Base-by-base conservation (phyloP, 1,139 yeast genomes). In the Geotrichum klebahnii region DNA sequence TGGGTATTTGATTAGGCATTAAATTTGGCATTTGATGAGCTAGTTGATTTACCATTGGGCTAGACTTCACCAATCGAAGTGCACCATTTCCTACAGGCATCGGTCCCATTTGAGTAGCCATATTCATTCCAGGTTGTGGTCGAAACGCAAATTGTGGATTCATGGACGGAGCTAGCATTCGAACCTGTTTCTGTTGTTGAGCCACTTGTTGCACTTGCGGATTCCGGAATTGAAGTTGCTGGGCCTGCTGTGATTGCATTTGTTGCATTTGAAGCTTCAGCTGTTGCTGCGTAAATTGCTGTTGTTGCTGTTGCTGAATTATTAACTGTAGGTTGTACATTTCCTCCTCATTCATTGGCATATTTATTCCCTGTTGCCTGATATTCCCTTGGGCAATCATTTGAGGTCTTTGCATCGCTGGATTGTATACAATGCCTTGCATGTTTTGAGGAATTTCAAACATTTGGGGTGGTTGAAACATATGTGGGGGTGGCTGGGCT, bases 211-310 rank as follows among this genome's bases (percentile, higher is more conserved):
- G 41, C n/a, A 23, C 14, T 33, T 4, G 46, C 57, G 62, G 51
- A 55, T 61, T 45, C 51, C 57, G 50, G 51, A 14, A 24, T 14
- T 19, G 39, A 5, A 19, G 12, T 24, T 22, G 62, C 37, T 57
- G 54, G 16, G 41, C 37, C 26, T 44, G 51, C 32, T 32, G 32
- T 14, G 5, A 10, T 16, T 28, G 44, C 5, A 19, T 22, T 20
- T 32, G 52, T n/a, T 38, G 50, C 31, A 26, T 17, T 22, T 44
- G 44, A 2, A 28, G 32, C 12, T 35, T 35, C 19, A 26, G 19
- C n/a, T 24, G 26, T 23, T 20, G 17, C 24, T 33, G 46, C 2
- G 16, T 22, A 37, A 26, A 26, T 32, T 39, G 49, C 14, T 33
- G 33, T 20, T 32, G 26, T 42, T 16, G 34, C 29, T 42, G 49